A percentile compares a stretch with the other conserved stretches of the same genome.
Evolutionary conservation across 2,329 filamentous ascomycete genomes (phyloP).

Genomic region (Neurospora sp.): DNA sequence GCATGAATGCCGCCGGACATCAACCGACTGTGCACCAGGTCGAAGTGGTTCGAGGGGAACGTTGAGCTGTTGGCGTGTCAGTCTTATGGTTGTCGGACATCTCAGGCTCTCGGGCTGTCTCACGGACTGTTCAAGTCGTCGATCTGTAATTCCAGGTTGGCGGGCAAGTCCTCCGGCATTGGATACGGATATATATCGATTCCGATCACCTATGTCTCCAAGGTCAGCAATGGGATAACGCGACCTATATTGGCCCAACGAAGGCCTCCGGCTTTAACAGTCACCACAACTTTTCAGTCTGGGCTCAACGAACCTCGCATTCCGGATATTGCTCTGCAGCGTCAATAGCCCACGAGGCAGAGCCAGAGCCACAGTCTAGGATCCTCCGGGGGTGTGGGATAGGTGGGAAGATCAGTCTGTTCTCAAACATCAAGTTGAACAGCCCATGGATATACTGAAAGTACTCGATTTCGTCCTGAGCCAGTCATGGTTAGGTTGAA

Average conservation of each 20-base stretch:
- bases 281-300: not conserved
- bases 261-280: not conserved
- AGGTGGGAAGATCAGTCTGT: conserved; percentile 60
- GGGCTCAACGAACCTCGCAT: conserved; percentile 44
- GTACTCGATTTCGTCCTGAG: conserved; percentile 56
- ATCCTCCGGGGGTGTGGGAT: conserved; percentile 46
- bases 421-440: conserved; percentile 54
- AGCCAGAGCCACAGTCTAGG: conserved; percentile 63
- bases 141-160: conserved; percentile 61
- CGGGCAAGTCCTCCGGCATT: conserved; percentile 52
- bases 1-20: conserved; percentile 62
- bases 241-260: not conserved
- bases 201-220: conserved; percentile 49
- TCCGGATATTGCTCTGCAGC: conserved; percentile 54
- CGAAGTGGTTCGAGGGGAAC: conserved; percentile 62
- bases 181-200: conserved; percentile 64
- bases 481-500: conserved; percentile 3
- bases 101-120: conserved; percentile 14
- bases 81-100: not conserved
- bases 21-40: conserved; percentile 72
- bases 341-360: conserved; percentile 60
- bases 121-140: conserved; percentile 61
- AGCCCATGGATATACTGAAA: conserved; percentile 54
- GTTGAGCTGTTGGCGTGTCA: conserved; percentile 40
- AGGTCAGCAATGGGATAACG: conserved; percentile 7